Conservation (phyloP, 2,329 filamentous ascomycete species). For the Aspergillus vadensis region DNA sequence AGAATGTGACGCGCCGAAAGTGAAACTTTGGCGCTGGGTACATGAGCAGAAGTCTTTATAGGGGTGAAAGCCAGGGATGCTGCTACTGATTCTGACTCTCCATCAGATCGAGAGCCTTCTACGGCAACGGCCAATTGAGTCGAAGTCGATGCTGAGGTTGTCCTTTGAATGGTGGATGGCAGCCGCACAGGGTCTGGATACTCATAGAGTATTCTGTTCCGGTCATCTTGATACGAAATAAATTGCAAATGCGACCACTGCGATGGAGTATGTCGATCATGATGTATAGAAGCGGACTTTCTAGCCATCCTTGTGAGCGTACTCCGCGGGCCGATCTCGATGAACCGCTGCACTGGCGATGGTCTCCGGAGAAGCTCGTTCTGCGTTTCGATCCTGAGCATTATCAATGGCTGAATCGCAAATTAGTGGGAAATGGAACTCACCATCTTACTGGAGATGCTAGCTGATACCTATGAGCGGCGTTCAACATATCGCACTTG, state of each 20-base stretch:
- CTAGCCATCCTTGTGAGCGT: conserved; percentile 43
- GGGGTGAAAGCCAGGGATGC: too few species aligned
- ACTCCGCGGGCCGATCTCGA: conserved; percentile 45
- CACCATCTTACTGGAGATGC: conserved; percentile 31
- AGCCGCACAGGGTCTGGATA: not conserved
- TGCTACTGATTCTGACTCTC: too few species aligned
- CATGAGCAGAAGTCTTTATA: not conserved
- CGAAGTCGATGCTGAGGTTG: not conserved
- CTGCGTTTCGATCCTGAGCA: conserved; percentile 44
- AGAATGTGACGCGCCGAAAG: conserved; percentile 18
- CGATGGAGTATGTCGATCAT: conserved; percentile 23
- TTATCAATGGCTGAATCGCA: conserved; percentile 1
- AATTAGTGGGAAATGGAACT: not conserved
- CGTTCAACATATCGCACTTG: not conserved
- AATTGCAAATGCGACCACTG: conserved; percentile 26
- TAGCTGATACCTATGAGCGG: conserved; percentile 29
- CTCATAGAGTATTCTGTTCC: conserved; percentile 17
- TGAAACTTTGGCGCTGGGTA: conserved; percentile 7
- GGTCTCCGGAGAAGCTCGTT: conserved; percentile 32
- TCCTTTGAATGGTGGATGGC: not conserved
- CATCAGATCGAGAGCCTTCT: not conserved
- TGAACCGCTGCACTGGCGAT: conserved; percentile 31
- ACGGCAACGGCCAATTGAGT: not conserved
- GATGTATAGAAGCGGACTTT: conserved; percentile 33
- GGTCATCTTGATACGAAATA: conserved; percentile 24